These are phyloP conservation scores for Colletotrichum sansevieriae DNA, from an alignment of 2,329 filamentous ascomycete species.

Conservation along the genomic window DNA sequence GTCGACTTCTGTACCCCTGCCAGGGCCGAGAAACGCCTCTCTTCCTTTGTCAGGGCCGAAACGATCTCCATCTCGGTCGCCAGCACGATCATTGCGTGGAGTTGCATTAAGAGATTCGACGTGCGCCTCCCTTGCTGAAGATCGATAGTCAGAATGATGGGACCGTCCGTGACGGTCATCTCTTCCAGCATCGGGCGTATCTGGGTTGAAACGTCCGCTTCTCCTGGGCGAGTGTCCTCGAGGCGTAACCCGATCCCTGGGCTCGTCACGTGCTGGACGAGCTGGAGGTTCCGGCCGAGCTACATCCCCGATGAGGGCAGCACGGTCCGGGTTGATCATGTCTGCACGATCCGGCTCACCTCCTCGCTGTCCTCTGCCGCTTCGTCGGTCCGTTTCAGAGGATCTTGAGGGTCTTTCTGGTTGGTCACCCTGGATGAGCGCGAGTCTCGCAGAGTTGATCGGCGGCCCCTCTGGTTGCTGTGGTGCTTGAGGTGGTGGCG, in stretches of 20 bases:
- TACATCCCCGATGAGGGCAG: slow-evolving; percentile 58
- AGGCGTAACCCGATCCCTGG: slow-evolving; percentile 47
- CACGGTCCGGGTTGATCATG: slow-evolving; percentile 63
- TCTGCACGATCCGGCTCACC: slow-evolving; percentile 49
- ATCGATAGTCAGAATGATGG: slow-evolving; percentile 53
- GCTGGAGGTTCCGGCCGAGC: slow-evolving; percentile 50
- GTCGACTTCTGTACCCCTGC: slow-evolving; percentile 61
- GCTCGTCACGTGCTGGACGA: slow-evolving; percentile 58
- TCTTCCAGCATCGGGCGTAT: slow-evolving; percentile 54
- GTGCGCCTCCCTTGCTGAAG: slow-evolving; percentile 48
- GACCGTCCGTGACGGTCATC: slow-evolving; percentile 63
- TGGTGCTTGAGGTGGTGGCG: slow-evolving; percentile 45
- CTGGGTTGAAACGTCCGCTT: slow-evolving; percentile 51
- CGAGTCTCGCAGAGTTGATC: slow-evolving; percentile 69
- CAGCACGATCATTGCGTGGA: slow-evolving; percentile 55
- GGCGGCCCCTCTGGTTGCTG: slow-evolving; percentile 58
- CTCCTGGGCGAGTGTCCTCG: slow-evolving; percentile 65
- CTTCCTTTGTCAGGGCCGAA: slow-evolving; percentile 55
- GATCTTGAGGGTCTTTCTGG: slow-evolving; percentile 32
- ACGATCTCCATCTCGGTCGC: slow-evolving; percentile 57
- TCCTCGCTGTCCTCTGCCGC: slow-evolving; percentile 44
- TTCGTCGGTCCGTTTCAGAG: slow-evolving; percentile 38
- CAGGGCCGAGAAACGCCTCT: slow-evolving; percentile 55
- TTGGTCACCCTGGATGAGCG: slow-evolving; percentile 58
- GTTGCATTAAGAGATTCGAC: slow-evolving; percentile 46